Evolutionary conservation across 169 alveolate species (phyloP), one percentile per base, ranked within the genome.

Genomic region (Plasmodium inui): DNA sequence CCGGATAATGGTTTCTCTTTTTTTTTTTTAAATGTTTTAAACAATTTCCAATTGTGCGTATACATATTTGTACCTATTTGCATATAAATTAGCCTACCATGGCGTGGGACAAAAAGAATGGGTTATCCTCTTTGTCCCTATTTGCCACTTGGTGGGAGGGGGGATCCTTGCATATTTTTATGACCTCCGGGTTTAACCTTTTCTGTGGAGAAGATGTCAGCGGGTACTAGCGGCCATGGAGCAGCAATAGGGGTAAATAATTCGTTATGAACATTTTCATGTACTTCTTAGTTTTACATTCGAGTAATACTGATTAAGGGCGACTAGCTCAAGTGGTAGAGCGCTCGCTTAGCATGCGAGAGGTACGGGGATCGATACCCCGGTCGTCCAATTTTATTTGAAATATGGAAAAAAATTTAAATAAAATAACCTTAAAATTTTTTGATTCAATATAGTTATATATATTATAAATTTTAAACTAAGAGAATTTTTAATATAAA

Each of bases 261-360:
- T 0, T 61, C 6, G 3, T 26, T 61, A 26, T 22, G 4, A 17
- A 6, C 14, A 3, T 3, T 22, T n/a, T 2, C 14, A 61, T 34
- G 28, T 22, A 61, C 19, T 39, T 17, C 1, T 39, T 79, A 79
- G 55, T 17, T 39, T 79, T 39, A 2, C 30, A 44, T 79, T 1
- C 8, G 19, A 7, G 0, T 5, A 0, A 0, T 17, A 5, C 30
- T 70, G 7, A 41, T 71, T 73, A 57, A 90, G 98, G 99, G 99
- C 98, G 98, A 97, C 99, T 98, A 98, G 99, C 99, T 99, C 99
- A 98, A 98, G 98, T 98, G 99, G 99, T 98, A 99, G 99, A 98
- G 99, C 99, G 99, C 99, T 98, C 99, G 99, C 99, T 99, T 98
- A 98, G 99, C 99, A 98, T 98, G 99, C 99, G 99, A 98, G 99